phyloP scores from a whole-genome alignment of 2,329 filamentous ascomycete genomes.

The Cladophialophora psammophila region DNA sequence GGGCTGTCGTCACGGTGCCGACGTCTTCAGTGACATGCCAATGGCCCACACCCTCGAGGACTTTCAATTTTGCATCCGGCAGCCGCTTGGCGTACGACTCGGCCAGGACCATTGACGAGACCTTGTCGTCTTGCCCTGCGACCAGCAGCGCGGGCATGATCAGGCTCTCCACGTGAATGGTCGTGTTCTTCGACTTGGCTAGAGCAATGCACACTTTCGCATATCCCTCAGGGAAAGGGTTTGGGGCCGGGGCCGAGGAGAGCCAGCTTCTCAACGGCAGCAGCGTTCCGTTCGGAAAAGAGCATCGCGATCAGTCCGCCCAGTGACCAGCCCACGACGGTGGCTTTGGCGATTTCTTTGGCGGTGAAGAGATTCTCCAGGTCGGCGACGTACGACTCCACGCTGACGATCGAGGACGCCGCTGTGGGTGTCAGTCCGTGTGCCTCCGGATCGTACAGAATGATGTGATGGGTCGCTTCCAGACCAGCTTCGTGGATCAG shows the following conservation, averaged over 20 bases:
- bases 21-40: conserved; percentile 61
- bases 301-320: conserved; percentile 51
- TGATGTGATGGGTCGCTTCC: conserved; percentile 48
- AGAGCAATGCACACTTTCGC: conserved; percentile 61
- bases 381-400: conserved; percentile 55
- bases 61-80: conserved; percentile 41
- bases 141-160: not conserved
- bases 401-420: conserved; percentile 51
- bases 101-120: not conserved
- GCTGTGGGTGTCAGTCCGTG: conserved; percentile 63
- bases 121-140: not conserved
- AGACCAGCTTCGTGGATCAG: conserved; percentile 49
- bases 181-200: conserved; percentile 47
- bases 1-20: conserved; percentile 45
- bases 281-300: conserved; percentile 50
- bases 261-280: conserved; percentile 44
- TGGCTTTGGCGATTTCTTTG: conserved; percentile 47
- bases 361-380: conserved; percentile 50
- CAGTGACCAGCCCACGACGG: conserved; percentile 52
- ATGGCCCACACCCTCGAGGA: conserved; percentile 55
- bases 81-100: conserved; percentile 39
- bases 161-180: conserved; percentile 47
- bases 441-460: conserved; percentile 54
- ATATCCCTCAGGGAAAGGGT: conserved; percentile 62
- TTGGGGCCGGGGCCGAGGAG: conserved; percentile 52